Evolutionary conservation across 2,329 filamentous ascomycete species (phyloP).

Genomic region (Nemania sp.): DNA sequence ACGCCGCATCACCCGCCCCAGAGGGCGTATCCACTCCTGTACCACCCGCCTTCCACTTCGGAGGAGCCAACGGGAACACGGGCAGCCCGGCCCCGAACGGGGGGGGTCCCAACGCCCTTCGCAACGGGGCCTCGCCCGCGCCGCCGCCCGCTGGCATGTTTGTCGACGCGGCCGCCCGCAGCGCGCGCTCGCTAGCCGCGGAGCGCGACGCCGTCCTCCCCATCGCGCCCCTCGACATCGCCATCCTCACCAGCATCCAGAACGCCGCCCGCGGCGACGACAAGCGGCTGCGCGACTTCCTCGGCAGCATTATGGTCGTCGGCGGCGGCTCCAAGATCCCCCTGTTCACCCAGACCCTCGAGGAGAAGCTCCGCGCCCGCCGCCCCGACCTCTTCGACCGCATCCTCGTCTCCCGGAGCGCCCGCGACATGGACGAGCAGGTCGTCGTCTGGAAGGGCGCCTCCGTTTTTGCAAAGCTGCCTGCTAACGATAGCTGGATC

Average conservation of each 20-base stretch:
- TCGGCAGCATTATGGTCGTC: slow-evolving; percentile 90
- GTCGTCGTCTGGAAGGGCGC: slow-evolving; percentile 99
- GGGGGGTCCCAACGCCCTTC: slow-evolving; percentile 46
- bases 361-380: slow-evolving; percentile 80
- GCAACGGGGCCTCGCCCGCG: slow-evolving; percentile 49
- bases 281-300: slow-evolving; percentile 90
- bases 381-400: slow-evolving; percentile 70
- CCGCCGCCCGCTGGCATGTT: slow-evolving; percentile 61
- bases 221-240: slow-evolving; percentile 84
- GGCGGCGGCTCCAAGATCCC: slow-evolving; percentile 86
- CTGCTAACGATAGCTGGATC: slow-evolving; percentile 96
- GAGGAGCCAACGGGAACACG: slow-evolving; percentile 59
- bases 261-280: slow-evolving; percentile 91
- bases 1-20: slow-evolving; percentile 87
- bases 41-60: slow-evolving; percentile 68
- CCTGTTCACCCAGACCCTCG: slow-evolving; percentile 83
- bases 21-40: slow-evolving; percentile 78
- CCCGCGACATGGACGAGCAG: slow-evolving; percentile 94
- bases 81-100: slow-evolving; percentile 59
- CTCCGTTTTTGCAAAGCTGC: slow-evolving; percentile 92
- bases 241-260: slow-evolving; percentile 89
- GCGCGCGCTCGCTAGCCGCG: slow-evolving; percentile 63
- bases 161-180: slow-evolving; percentile 65
- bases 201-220: slow-evolving; percentile 86
- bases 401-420: slow-evolving; percentile 75